Evolutionary conservation across 2,329 filamentous ascomycete species (phyloP), one percentile per base, ranked within the genome.

Genomic region (Microdochium bolleyi): DNA sequence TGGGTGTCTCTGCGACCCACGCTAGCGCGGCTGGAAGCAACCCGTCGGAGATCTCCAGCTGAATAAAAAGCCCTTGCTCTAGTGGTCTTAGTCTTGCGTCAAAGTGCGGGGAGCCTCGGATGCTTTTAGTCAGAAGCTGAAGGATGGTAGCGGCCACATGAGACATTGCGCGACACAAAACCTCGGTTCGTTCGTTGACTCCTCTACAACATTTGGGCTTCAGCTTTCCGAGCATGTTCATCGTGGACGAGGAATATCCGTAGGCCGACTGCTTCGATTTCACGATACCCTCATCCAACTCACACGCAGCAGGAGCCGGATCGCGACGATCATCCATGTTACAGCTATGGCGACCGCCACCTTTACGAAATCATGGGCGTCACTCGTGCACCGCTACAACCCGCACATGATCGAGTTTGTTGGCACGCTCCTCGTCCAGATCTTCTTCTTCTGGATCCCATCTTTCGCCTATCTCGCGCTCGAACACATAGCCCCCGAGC

Each of bases 401-500:
- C 62, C 64, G 9, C 56, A 65, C 51, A 51, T 55, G 50, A 66
- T 77, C 54, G 72, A 78, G 51, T 60, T 77, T 37, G 61, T 64
- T 19, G 74, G 74, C 32, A 67, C 68, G 3, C 54, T 72, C 3
- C 16, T 64, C 38, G 55, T 75, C 25, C 74, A 77, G 49, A 1
- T 72, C 19, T 1, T 76, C 54, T 72, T 70, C 63, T 77, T 74
- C 66, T 78, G 74, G 74, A 50, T 73, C 32, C 72, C 72, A 0
- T 73, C 68, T 4, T 57, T 62, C 10, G 25, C 70, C 50, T 79
- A 75, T 57, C 63, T 75, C 24, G 62, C 60, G 0, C 67, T 81
- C 14, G 74, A 77, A 56, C 41, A 54, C 10, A 11, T 74, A 11
- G 65, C 70, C n/a, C 78, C 79, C 0, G 48, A 59, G 9, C 81